Conservation (phyloP, 2,329 filamentous ascomycete genomes). For the Phymatotrichopsis omnivora region DNA sequence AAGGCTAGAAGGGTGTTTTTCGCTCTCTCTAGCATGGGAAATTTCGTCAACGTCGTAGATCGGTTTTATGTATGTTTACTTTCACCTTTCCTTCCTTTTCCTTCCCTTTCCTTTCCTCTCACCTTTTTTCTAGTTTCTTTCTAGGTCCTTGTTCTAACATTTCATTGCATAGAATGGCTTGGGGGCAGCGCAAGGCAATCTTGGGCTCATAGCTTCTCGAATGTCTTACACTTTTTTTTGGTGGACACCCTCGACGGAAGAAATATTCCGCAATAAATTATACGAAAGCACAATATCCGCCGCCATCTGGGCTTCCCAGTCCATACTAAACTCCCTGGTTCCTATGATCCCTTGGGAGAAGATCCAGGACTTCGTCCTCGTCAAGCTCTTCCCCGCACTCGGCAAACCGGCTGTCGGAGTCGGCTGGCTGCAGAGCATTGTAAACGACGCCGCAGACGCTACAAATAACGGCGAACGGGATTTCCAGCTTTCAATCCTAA, state of each 20-base stretch:
- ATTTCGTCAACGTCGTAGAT: slow-evolving; percentile 18
- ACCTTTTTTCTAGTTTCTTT: too few species aligned
- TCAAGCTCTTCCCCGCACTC: too few species aligned
- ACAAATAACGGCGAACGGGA: not conserved
- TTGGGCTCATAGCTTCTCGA: slow-evolving; percentile 16
- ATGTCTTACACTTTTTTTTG: slow-evolving; percentile 23
- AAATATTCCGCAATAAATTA: slow-evolving; percentile 16
- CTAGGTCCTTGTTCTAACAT: not conserved
- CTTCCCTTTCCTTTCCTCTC: not conserved
- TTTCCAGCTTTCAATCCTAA: slow-evolving; percentile 10
- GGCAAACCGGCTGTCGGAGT: not conserved
- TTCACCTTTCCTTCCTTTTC: not conserved
- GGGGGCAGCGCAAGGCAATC: slow-evolving; percentile 16
- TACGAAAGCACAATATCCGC: slow-evolving; percentile 6
- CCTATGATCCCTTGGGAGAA: slow-evolving; percentile 22
- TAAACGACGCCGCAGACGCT: not conserved
- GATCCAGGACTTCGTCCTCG: slow-evolving; percentile 11
- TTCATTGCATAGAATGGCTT: slow-evolving; percentile 7
- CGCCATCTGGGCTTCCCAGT: slow-evolving; percentile 22
- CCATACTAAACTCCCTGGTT: slow-evolving; percentile 11
- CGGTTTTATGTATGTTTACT: slow-evolving; percentile 19
- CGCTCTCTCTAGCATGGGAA: slow-evolving; percentile 10
- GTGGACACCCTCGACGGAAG: slow-evolving; percentile 8
- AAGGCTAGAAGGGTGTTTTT: slow-evolving; percentile 24
- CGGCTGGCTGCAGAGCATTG: not conserved